Percentiles rank a stretch among this genome's conserved stretches.
phyloP scores from a whole-genome alignment of 345 rosid genomes.

The Arabidopsis thaliana region DNA sequence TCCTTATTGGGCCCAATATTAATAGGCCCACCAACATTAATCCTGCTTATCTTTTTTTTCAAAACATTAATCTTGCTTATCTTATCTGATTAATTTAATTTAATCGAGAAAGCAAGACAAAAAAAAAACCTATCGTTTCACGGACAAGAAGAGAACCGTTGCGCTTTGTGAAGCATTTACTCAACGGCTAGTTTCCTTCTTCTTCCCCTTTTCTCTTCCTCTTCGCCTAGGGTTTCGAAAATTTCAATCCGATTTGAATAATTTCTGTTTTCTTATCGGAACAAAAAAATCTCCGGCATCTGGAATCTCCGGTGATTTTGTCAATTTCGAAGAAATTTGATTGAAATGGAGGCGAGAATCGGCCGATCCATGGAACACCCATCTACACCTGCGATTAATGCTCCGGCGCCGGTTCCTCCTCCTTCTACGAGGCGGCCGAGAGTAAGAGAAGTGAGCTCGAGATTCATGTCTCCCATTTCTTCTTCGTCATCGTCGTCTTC shows the following conservation, averaged over 20 bases:
- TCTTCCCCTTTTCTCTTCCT: background rate
- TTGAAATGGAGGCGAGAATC: slow-evolving; percentile 38
- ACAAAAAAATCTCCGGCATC: background rate
- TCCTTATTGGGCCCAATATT: slow-evolving; percentile 23
- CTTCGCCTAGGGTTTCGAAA: slow-evolving; percentile 22
- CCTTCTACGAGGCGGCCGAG: slow-evolving; percentile 67
- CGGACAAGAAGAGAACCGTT: slow-evolving; percentile 38
- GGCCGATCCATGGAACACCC: slow-evolving; percentile 30
- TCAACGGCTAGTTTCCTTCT: slow-evolving; percentile 43
- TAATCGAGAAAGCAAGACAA: background rate
- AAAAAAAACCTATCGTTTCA: slow-evolving; percentile 15
- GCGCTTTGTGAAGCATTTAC: slow-evolving; percentile 8
- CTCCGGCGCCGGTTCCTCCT: slow-evolving; percentile 46
- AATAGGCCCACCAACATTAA: slow-evolving; percentile 14
- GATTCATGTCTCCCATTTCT: slow-evolving; percentile 80
- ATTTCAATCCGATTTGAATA: slow-evolving; percentile 12
- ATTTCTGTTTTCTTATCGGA: background rate
- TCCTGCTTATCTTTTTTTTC: background rate
- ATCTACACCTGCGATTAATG: slow-evolving; percentile 36
- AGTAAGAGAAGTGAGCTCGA: slow-evolving; percentile 81
- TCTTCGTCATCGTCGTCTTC: slow-evolving; percentile 39
- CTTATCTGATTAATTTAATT: slow-evolving; percentile 28
- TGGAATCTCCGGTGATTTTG: background rate
- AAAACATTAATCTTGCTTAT: background rate
- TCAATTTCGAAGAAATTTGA: slow-evolving; percentile 1